A percentile compares a stretch with the other conserved stretches of the same genome.
Conservation (phyloP, 2,329 filamentous ascomycete genomes). For the Colletotrichum paranaense region DNA sequence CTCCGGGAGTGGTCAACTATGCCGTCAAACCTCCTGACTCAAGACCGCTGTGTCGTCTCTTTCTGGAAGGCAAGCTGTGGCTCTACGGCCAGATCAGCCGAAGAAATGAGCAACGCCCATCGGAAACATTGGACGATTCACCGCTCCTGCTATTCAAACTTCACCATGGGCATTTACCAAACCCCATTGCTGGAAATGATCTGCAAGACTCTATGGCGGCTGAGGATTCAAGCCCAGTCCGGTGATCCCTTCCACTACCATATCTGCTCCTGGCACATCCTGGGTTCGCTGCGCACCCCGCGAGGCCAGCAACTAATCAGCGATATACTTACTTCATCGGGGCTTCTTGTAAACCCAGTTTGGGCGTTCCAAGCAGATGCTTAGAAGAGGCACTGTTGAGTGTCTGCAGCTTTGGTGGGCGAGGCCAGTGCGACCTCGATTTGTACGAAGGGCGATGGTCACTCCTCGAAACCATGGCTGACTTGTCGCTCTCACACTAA, state of each 20-base stretch:
- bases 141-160: slow-evolving; percentile 1
- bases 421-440: not conserved
- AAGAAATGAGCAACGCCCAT: not conserved
- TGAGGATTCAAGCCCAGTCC: not conserved
- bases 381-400: not conserved
- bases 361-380: not conserved
- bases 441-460: not conserved
- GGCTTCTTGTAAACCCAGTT: not conserved
- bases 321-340: not conserved
- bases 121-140: slow-evolving; percentile 7
- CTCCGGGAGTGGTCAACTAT: not conserved
- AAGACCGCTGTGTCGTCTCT: not conserved
- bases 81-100: not conserved
- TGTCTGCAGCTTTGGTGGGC: not conserved
- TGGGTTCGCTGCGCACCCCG: not conserved
- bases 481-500: not conserved
- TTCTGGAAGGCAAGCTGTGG: not conserved
- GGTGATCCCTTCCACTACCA: not conserved
- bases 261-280: not conserved
- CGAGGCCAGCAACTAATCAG: not conserved
- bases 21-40: slow-evolving; percentile 23
- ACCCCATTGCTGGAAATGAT: not conserved
- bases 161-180: not conserved
- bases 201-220: not conserved
- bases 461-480: not conserved